A percentile compares a stretch with the other conserved stretches of the same genome.
phyloP scores from a whole-genome alignment of 495 filamentous ascomycete genomes.

The Neurospora sp. region DNA sequence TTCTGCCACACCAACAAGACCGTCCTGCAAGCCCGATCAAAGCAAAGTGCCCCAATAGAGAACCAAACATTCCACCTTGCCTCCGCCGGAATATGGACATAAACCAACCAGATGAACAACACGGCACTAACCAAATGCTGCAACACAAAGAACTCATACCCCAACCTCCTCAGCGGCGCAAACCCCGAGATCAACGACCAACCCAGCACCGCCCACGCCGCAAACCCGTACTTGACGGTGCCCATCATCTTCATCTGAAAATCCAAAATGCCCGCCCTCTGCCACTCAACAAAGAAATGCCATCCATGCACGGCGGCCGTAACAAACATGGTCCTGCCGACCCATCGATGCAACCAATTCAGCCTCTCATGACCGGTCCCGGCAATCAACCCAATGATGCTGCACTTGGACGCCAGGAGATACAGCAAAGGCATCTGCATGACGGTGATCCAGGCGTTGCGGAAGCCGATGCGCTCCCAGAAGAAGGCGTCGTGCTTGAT shows the following conservation, averaged over 20 bases:
- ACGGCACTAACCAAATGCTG: slow-evolving; percentile 65
- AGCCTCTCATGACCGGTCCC: slow-evolving; percentile 65
- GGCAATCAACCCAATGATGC: slow-evolving; percentile 56
- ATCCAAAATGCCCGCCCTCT: slow-evolving; percentile 49
- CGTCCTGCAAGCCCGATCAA: slow-evolving; percentile 54
- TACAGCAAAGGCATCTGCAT: slow-evolving; percentile 78
- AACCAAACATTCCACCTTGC: slow-evolving; percentile 59
- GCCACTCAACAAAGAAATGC: slow-evolving; percentile 63
- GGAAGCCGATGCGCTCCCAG: slow-evolving; percentile 67
- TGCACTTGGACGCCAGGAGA: slow-evolving; percentile 70
- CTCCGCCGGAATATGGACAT: slow-evolving; percentile 50
- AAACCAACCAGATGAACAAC: slow-evolving; percentile 57
- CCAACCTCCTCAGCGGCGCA: slow-evolving; percentile 54
- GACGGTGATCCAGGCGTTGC: slow-evolving; percentile 65
- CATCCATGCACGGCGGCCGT: slow-evolving; percentile 66
- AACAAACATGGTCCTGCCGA: slow-evolving; percentile 61
- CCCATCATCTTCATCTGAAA: slow-evolving; percentile 52
- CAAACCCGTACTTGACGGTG: slow-evolving; percentile 59
- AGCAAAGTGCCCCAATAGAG: slow-evolving; percentile 56
- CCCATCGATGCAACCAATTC: slow-evolving; percentile 82
- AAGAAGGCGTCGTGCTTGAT: slow-evolving; percentile 32
- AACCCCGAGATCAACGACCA: slow-evolving; percentile 63
- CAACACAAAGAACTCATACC: slow-evolving; percentile 74
- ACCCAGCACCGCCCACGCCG: slow-evolving; percentile 61
- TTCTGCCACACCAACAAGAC: slow-evolving; percentile 52